phyloP scores from a whole-genome alignment of 2,329 filamentous ascomycete genomes.

The Venturia oleaginea region DNA sequence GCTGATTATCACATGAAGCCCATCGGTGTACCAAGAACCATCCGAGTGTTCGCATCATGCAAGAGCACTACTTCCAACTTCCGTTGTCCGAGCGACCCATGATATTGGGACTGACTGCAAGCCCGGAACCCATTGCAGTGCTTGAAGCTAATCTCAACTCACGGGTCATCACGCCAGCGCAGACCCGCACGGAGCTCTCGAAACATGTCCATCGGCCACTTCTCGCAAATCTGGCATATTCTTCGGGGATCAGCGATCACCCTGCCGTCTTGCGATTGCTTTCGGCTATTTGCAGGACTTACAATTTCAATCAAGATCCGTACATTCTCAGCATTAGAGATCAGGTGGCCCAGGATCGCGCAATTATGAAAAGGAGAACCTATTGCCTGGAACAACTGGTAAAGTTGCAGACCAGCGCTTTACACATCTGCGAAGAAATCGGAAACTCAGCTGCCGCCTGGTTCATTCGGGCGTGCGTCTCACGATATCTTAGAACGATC shows the following conservation, averaged over 20 bases:
- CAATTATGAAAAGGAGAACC: constrained; percentile 25
- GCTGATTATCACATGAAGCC: constrained; percentile 37
- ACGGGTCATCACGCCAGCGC: constrained; percentile 56
- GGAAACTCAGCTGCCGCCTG: constrained; percentile 29
- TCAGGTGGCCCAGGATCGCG: not conserved
- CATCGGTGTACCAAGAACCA: constrained; percentile 63
- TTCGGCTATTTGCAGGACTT: constrained; percentile 15
- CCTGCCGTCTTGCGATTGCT: not conserved
- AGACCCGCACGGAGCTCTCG: constrained; percentile 62
- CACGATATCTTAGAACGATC: not conserved
- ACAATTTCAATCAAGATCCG: constrained; percentile 32
- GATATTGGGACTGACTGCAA: constrained; percentile 74
- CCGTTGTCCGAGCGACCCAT: constrained; percentile 42
- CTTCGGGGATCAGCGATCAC: not conserved
- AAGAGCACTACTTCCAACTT: constrained; percentile 51
- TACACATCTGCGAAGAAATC: constrained; percentile 28
- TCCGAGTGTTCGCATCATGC: constrained; percentile 64
- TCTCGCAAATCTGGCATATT: constrained; percentile 34
- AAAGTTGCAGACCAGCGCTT: constrained; percentile 25
- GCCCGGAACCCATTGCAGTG: constrained; percentile 57
- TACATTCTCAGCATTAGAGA: constrained; percentile 22
- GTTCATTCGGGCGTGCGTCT: constrained; percentile 25
- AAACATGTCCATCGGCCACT: constrained; percentile 57
- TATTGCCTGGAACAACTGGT: constrained; percentile 32
- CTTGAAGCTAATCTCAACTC: constrained; percentile 30